A percentile compares a stretch with the other conserved stretches of the same genome.
Conservation (phyloP, 352 stramenopile species). For the Globisporangium alternatum region DNA sequence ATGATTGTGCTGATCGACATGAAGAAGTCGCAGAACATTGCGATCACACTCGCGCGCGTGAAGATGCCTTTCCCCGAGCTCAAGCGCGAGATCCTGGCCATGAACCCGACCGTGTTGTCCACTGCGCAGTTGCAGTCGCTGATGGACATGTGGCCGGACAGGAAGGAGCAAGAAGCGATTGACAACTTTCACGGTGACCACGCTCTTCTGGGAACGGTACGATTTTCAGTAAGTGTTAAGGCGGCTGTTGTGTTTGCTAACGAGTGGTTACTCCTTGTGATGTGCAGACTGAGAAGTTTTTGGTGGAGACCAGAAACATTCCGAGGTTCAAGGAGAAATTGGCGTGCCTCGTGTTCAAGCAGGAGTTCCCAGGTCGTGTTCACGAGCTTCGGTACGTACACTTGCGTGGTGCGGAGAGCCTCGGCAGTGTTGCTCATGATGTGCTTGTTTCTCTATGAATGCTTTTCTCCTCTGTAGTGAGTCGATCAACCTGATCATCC, state of each 20-base stretch:
- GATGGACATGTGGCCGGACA: conserved; percentile 85
- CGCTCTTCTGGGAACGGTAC: conserved; percentile 45
- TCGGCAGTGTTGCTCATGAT: not conserved
- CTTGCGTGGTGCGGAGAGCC: not conserved
- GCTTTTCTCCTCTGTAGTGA: conserved; percentile 24
- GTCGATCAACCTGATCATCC: conserved; percentile 75
- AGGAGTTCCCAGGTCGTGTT: conserved; percentile 73
- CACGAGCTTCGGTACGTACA: conserved; percentile 57
- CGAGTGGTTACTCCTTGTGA: not conserved
- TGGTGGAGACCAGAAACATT: conserved; percentile 67
- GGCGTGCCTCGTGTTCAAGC: conserved; percentile 77
- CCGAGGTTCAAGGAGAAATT: conserved; percentile 73
- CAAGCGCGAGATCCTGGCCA: conserved; percentile 66
- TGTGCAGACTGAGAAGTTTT: conserved; percentile 66
- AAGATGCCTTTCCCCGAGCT: conserved; percentile 70
- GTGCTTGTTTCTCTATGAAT: not conserved
- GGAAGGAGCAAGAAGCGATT: conserved; percentile 67
- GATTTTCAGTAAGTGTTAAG: not conserved
- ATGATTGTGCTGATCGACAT: conserved; percentile 82
- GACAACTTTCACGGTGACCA: conserved; percentile 65
- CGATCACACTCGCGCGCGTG: conserved; percentile 76
- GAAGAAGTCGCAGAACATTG: conserved; percentile 89
- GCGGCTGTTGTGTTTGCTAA: no score
- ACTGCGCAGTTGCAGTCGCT: conserved; percentile 74
- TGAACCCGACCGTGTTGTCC: conserved; percentile 77